phyloP scores from a whole-genome alignment of 1,284 basidiomycete species.

The Pascua guehoae region DNA sequence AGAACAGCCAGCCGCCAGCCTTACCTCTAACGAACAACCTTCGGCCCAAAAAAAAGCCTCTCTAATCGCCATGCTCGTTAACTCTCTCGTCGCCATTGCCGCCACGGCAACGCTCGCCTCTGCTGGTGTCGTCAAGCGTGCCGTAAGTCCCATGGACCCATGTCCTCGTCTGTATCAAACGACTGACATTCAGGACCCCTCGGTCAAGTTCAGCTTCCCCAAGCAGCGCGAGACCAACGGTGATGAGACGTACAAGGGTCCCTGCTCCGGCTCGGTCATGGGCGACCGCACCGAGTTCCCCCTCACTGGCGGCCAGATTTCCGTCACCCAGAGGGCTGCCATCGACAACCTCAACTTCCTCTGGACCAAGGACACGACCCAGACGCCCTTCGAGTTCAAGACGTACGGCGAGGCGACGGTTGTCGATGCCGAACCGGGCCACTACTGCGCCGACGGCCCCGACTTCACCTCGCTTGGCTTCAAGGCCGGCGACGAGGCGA shows the following conservation, averaged over 20 bases:
- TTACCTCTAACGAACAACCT: too few relatives aligned
- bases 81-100: too few relatives aligned
- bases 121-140: too few relatives aligned
- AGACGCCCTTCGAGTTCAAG: slow-evolving; percentile 18
- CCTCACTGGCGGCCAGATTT: slow-evolving; percentile 12
- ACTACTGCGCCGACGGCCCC: slow-evolving; percentile 27
- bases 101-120: too few relatives aligned
- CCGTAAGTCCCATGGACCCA: too few relatives aligned
- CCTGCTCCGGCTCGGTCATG: slow-evolving; percentile 1
- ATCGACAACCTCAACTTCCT: slow-evolving; percentile 81
- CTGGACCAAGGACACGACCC: slow-evolving; percentile 7
- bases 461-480: slow-evolving; percentile 27
- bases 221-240: background rate
- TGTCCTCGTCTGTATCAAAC: too few relatives aligned
- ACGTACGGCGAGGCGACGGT: slow-evolving; percentile 24
- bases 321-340: slow-evolving; percentile 42
- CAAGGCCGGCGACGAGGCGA: slow-evolving; percentile 24
- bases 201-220: slow-evolving; percentile 2
- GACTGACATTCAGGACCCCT: background rate
- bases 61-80: too few relatives aligned
- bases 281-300: slow-evolving; percentile 10
- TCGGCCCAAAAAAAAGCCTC: too few relatives aligned
- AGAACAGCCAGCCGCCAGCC: too few relatives aligned
- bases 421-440: slow-evolving; percentile 20
- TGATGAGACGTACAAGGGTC: slow-evolving; percentile 3